Evolutionary conservation across 2,329 filamentous ascomycete species (phyloP), one percentile per base, ranked within the genome.

Genomic region (Teratosphaeria nubilosa): DNA sequence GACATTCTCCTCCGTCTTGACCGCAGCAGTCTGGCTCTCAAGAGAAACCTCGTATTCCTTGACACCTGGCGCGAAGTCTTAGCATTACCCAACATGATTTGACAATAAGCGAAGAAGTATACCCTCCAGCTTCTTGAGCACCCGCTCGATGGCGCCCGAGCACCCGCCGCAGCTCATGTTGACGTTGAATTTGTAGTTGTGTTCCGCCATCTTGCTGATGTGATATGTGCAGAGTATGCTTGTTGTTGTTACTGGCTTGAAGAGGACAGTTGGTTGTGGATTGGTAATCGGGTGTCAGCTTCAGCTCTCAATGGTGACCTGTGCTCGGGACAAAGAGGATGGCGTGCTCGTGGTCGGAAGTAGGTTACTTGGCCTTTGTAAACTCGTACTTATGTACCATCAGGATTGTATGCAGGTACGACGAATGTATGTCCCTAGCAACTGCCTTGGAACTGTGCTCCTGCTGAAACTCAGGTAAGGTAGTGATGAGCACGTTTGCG

Each of bases 151-250:
- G 65, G 94, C 94, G 70, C 91, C 91, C 52, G 91, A 96, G 86
- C 94, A 99, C 74, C 94, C 94, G 72, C 89, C 85, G 78, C 94
- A 99, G 81, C 80, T 88, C 94, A 99, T 99, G 76, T 79, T 81
- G 74, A 97, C 84, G 76, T 91, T 86, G 81, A 97, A 97, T 75
- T 94, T 90, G 87, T 97, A 97, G 66, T 85, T 89, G 80, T 96
- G 90, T 68, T 87, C 84, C 60, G 85, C 78, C 88, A 91, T 91
- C 31, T 53, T 57, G 25, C 27, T 25, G 27, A 51, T 51, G 51
- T 30, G 27, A 30, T 30, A 30, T 30, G 27, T 30, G 27, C 27
- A 5, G 5, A 7, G 7, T 30, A 30, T 2, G 27, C 3, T 30
- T 30, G 27, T 30, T 30, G 27, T 4, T 30, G 27, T 30, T 22